A percentile compares a stretch with the other conserved stretches of the same genome.
These are phyloP conservation scores for Suillus paluster DNA, from an alignment of 768 basidiomycete genomes.

Conservation along the genomic window DNA sequence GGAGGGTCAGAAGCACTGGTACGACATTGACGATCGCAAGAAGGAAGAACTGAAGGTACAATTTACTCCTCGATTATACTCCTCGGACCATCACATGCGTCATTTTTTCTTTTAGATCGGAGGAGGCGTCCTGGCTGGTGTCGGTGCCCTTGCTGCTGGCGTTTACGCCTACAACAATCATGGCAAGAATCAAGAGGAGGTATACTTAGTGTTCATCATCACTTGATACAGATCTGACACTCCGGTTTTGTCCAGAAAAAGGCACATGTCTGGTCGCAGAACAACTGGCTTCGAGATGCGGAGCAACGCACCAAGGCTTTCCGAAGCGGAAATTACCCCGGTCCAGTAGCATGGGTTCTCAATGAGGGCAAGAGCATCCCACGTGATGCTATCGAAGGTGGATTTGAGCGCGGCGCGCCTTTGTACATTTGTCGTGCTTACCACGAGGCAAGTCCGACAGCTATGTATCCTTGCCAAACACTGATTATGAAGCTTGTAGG, in stretches of 20 bases:
- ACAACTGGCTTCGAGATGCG: conserved; percentile 63
- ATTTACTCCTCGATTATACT: neutral
- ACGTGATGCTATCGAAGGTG: conserved; percentile 56
- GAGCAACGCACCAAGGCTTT: conserved; percentile 55
- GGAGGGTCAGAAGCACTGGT: conserved; percentile 60
- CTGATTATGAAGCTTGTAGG: conserved; percentile 38
- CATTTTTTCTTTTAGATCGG: conserved; percentile 52
- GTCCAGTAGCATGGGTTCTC: conserved; percentile 65
- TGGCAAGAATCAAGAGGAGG: conserved; percentile 61
- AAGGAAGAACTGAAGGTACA: conserved; percentile 64
- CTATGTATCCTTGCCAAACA: neutral
- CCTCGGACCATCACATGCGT: neutral
- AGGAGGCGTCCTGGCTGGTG: conserved; percentile 62
- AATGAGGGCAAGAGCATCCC: conserved; percentile 65
- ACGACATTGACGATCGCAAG: conserved; percentile 52
- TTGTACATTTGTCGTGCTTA: conserved; percentile 66
- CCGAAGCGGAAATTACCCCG: conserved; percentile 44
- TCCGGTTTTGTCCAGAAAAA: conserved; percentile 43
- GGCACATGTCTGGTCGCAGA: conserved; percentile 51
- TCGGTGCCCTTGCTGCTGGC: conserved; percentile 56
- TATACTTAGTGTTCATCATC: conserved; percentile 23
- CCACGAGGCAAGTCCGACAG: conserved; percentile 49
- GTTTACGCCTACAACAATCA: conserved; percentile 57
- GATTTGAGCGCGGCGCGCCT: conserved; percentile 52
- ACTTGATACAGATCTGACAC: neutral